Conservation (phyloP, 129 eudicot species). For the Helichrysum umbraculigerum region DNA sequence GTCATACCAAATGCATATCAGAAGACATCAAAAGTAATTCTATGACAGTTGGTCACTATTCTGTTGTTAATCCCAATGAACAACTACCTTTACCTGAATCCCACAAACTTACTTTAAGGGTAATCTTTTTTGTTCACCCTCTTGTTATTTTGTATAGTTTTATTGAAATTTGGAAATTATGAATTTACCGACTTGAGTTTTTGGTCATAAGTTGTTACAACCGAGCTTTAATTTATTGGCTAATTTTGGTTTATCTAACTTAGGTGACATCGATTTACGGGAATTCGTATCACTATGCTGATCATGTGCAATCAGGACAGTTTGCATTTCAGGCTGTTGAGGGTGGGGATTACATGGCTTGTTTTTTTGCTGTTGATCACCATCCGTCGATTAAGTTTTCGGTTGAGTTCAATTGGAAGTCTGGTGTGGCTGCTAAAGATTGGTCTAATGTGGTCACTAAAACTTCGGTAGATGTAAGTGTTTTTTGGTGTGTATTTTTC, state of each 20-base stretch:
- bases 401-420: slow-evolving; percentile 81
- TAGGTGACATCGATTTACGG: slow-evolving; percentile 76
- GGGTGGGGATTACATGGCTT: slow-evolving; percentile 89
- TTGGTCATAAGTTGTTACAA: too few relatives aligned
- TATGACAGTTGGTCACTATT: slow-evolving; percentile 87
- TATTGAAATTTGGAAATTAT: too few relatives aligned
- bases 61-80: slow-evolving; percentile 69
- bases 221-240: background rate
- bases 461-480: slow-evolving; percentile 80
- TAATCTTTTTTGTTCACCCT: slow-evolving; percentile 17
- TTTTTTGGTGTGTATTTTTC: background rate
- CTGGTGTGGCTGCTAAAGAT: slow-evolving; percentile 90
- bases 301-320: slow-evolving; percentile 72
- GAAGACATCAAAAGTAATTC: slow-evolving; percentile 83
- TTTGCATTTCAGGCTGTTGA: slow-evolving; percentile 68
- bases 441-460: slow-evolving; percentile 78
- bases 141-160: background rate
- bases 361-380: slow-evolving; percentile 69
- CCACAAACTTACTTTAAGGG: slow-evolving; percentile 85
- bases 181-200: background rate
- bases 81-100: slow-evolving; percentile 71
- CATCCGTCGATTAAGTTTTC: slow-evolving; percentile 51
- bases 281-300: slow-evolving; percentile 65
- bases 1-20: slow-evolving; percentile 81
- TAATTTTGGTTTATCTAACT: background rate